Percentiles rank a stretch among this genome's conserved stretches.
Evolutionary conservation across 352 stramenopile genomes (phyloP).

Genomic region (Phytophthora sansomeana): DNA sequence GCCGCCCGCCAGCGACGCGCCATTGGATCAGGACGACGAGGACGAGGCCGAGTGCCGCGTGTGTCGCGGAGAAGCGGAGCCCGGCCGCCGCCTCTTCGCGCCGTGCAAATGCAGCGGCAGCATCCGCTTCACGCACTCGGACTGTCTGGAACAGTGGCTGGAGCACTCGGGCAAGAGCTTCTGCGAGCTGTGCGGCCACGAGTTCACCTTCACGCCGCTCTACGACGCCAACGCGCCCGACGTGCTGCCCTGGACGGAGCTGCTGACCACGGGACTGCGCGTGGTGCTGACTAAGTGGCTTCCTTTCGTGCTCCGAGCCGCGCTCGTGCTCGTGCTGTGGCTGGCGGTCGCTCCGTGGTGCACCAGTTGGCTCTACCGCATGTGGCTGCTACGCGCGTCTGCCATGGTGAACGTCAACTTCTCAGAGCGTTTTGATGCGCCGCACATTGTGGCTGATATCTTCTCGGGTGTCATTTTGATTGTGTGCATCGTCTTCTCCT

Average conservation of each 20-base stretch:
- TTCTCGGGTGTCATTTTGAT: constrained; percentile 92
- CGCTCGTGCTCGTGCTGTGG: constrained; percentile 89
- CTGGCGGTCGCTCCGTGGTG: constrained; percentile 88
- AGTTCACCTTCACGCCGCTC: constrained; percentile 93
- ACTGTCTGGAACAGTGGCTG: constrained; percentile 96
- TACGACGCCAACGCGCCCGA: constrained; percentile 91
- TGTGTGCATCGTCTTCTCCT: constrained; percentile 94
- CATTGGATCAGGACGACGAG: constrained; percentile 40
- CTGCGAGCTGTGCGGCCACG: constrained; percentile 94
- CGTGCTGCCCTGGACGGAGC: constrained; percentile 88
- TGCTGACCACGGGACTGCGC: constrained; percentile 84
- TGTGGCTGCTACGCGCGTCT: constrained; percentile 91
- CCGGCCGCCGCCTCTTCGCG: constrained; percentile 75
- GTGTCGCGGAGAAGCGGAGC: constrained; percentile 91
- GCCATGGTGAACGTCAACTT: constrained; percentile 90
- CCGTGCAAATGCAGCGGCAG: constrained; percentile 96
- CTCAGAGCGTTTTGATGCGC: constrained; percentile 72
- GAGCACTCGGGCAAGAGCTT: constrained; percentile 91
- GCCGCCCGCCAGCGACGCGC: constrained; percentile 1
- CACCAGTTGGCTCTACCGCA: constrained; percentile 95
- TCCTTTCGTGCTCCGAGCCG: constrained; percentile 78
- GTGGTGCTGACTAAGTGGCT: constrained; percentile 90
- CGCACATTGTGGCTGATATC: constrained; percentile 84
- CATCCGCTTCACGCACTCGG: constrained; percentile 95
- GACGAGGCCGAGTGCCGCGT: constrained; percentile 95